Conservation (phyloP, 257 asterid species). For the Nicotiana benthamiana region DNA sequence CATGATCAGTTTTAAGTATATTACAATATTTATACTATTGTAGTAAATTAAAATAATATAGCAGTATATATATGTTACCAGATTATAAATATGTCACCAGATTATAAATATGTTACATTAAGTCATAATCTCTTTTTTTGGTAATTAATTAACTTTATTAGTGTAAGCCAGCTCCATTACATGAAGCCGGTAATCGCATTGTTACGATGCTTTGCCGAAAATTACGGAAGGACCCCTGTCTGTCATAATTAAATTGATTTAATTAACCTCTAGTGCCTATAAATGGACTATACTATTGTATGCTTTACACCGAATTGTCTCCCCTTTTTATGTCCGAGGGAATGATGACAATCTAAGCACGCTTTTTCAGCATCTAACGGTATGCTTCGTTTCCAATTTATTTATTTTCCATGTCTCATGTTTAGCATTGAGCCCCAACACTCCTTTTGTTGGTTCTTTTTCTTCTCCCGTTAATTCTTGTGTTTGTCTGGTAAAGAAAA, state of each 20-base stretch:
- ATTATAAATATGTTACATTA: too few relatives aligned
- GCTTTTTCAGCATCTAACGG: conserved; percentile 22
- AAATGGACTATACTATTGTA: neutral
- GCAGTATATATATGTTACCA: too few relatives aligned
- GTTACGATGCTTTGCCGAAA: conserved; percentile 7
- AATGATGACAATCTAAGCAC: conserved; percentile 46
- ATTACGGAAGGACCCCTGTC: neutral
- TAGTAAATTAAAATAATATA: too few relatives aligned
- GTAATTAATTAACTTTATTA: too few relatives aligned
- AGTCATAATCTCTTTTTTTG: too few relatives aligned
- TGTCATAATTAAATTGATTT: neutral
- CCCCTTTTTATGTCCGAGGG: conserved; percentile 26
- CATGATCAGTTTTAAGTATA: too few relatives aligned
- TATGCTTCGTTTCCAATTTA: neutral
- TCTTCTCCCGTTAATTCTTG: too few relatives aligned
- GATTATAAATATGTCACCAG: too few relatives aligned
- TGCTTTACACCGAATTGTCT: conserved; percentile 56
- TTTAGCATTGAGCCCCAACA: neutral
- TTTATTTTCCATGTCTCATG: neutral
- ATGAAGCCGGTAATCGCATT: too few relatives aligned
- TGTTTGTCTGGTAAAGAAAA: too few relatives aligned
- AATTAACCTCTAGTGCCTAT: neutral
- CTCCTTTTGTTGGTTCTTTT: too few relatives aligned
- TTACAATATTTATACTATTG: too few relatives aligned
- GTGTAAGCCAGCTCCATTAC: neutral